Conservation (phyloP, 139 green algal genomes). For the Ettlia oleoabundans region DNA sequence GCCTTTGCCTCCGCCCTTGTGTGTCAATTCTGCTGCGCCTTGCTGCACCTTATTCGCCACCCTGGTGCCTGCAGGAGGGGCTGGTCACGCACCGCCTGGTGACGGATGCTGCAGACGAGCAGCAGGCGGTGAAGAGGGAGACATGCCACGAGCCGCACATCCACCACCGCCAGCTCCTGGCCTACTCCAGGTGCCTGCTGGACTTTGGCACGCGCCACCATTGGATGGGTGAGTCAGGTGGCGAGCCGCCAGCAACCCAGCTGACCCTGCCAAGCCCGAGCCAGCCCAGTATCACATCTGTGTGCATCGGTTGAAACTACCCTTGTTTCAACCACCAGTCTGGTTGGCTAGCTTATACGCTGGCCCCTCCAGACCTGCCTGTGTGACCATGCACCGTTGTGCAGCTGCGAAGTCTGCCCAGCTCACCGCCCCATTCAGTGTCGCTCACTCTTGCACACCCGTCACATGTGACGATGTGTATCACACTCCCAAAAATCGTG, state of each 20-base stretch:
- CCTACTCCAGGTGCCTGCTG: conserved; percentile 31
- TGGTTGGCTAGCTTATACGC: no score
- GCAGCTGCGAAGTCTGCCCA: no score
- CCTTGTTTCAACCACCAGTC: no score
- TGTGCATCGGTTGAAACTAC: no score
- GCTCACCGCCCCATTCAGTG: no score
- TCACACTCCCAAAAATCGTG: background rate
- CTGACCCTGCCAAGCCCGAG: no score
- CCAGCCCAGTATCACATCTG: no score
- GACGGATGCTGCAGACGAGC: background rate
- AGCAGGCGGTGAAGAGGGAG: background rate
- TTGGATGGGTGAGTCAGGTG: conserved; percentile 30
- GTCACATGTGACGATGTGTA: no score
- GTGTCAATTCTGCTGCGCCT: background rate
- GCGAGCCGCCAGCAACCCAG: no score
- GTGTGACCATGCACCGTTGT: no score
- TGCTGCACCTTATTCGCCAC: background rate
- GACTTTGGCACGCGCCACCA: conserved; percentile 20
- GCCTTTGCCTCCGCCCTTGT: background rate
- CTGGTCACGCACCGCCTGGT: background rate
- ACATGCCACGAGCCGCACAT: background rate
- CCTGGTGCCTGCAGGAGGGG: background rate
- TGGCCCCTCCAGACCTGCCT: background rate
- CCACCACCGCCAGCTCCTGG: conserved; percentile 21
- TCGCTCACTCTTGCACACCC: no score